Evolutionary conservation across 306 rosid genomes (phyloP), one percentile per base, ranked within the genome.

Genomic region (Dryas alaskensis): DNA sequence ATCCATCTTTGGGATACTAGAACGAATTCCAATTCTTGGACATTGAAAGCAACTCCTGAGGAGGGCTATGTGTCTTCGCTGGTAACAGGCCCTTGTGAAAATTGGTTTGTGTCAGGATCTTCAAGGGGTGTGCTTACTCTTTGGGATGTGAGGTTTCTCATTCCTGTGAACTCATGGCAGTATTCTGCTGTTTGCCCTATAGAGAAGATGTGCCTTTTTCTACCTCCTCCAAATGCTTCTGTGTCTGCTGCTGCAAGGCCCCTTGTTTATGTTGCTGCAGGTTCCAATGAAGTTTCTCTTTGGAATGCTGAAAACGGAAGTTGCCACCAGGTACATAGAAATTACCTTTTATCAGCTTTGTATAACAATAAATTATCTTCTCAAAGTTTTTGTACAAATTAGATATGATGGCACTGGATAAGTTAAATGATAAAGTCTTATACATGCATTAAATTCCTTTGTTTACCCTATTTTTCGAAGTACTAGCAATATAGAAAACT

Each of bases 261-360:
- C 77, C 97, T 92, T 83, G 87, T 94, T 76, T 94, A 89, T 81
- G 97, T 94, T 73, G 93, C 97, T 42, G 96, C 97, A 44, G 98
- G 98, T 51, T 91, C 90, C 83, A 89, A 87, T 77, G 97, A 94
- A 87, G 96, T 94, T 80, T 91, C 96, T 67, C 98, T 94, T 76
- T 94, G 98, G 98, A 94, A 94, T 87, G 97, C 96, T 60, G 98
- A 94, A 82, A 92, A 88, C 82, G 89, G 92, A 70, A 94, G 91
- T 81, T 94, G 98, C 83, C 98, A 91, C 87, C 97, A 91, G 98
- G 98, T 93, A 81, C 71, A 40, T 67, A 81, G 66, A 64, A 67
- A 13, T 79, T 44, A 19, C 72, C 73, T 75, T 42, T 70, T 45
- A 44, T 71, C 45, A 43, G 63, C 57, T 19, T 69, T 39, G 37